Evolutionary conservation across 1,284 basidiomycete genomes (phyloP).

Genomic region (Malassezia yamatoensis): DNA sequence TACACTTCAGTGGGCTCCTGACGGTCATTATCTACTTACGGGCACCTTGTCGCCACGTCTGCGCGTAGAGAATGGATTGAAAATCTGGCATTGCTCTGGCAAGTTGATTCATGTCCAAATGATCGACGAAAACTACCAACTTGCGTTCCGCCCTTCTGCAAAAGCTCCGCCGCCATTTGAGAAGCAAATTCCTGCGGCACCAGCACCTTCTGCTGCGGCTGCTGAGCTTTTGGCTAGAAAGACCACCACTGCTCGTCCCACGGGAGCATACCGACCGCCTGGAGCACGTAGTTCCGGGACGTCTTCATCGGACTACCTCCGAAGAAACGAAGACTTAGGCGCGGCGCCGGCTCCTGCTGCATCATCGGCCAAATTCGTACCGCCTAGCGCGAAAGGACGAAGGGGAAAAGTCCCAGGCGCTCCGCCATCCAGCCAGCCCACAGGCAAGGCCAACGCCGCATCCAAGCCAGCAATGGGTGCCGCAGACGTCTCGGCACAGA

Average conservation of each 20-base stretch:
- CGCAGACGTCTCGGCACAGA: constrained; percentile 29
- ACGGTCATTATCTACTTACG: constrained; percentile 82
- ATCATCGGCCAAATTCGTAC: constrained; percentile 6
- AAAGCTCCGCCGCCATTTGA: constrained; percentile 65
- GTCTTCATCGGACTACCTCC: constrained; percentile 21
- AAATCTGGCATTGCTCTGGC: constrained; percentile 87
- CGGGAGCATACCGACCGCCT: constrained; percentile 47
- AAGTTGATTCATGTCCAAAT: constrained; percentile 67
- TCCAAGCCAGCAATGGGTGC: constrained; percentile 22
- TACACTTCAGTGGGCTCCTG: constrained; percentile 87
- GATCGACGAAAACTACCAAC: constrained; percentile 77
- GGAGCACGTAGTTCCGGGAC: constrained; percentile 56
- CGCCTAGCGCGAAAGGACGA: constrained; percentile 1
- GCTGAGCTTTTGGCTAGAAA: constrained; percentile 46
- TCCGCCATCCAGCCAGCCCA: constrained; percentile 1
- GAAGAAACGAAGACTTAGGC: constrained; percentile 16
- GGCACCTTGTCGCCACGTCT: constrained; percentile 86
- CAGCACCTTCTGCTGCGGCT: constrained; percentile 59
- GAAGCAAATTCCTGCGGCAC: constrained; percentile 62
- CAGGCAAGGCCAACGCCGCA: neutral
- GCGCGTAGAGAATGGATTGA: constrained; percentile 92
- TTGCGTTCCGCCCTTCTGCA: constrained; percentile 67
- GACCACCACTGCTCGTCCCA: constrained; percentile 39
- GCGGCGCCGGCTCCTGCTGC: constrained; percentile 6
- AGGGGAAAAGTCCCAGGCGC: constrained; percentile 11